Percentiles rank a stretch among this genome's conserved stretches.
phyloP scores from a whole-genome alignment of 2,329 filamentous ascomycete genomes.

The Pochonia chlamydosporia region DNA sequence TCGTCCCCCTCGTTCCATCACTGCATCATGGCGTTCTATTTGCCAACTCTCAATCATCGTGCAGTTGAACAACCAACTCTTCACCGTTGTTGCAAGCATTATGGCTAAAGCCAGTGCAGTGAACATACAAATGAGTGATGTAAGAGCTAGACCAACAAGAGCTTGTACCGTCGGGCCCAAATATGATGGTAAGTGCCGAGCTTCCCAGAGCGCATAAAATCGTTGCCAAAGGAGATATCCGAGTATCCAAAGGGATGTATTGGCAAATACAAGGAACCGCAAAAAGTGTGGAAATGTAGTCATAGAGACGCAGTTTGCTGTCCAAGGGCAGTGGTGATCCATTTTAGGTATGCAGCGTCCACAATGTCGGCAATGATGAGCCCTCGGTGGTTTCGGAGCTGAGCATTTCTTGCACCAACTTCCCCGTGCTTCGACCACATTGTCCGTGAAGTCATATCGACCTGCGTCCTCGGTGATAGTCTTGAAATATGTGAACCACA shows the following conservation, averaged over 20 bases:
- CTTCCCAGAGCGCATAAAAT: constrained; percentile 54
- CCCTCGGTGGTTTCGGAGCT: constrained; percentile 66
- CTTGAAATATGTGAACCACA: constrained; percentile 65
- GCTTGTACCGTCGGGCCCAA: constrained; percentile 60
- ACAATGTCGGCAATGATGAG: constrained; percentile 78
- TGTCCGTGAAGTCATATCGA: constrained; percentile 40
- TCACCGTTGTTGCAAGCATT: constrained; percentile 57
- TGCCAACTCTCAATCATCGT: constrained; percentile 83
- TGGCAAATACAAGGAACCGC: constrained; percentile 69
- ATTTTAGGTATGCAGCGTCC: constrained; percentile 70
- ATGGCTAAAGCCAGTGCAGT: constrained; percentile 58
- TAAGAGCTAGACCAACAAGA: constrained; percentile 55
- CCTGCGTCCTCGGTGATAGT: constrained; percentile 55
- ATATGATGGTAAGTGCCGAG: constrained; percentile 65
- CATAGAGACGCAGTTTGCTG: constrained; percentile 74
- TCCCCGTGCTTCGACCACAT: constrained; percentile 26
- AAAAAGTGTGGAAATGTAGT: constrained; percentile 78
- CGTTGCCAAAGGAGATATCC: constrained; percentile 55
- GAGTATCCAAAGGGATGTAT: constrained; percentile 58
- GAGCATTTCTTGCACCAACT: constrained; percentile 74
- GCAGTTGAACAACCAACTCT: constrained; percentile 60
- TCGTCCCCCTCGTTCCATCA: constrained; percentile 42
- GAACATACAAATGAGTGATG: constrained; percentile 52
- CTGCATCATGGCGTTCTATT: constrained; percentile 55
- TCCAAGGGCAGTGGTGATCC: constrained; percentile 88